A percentile compares a stretch with the other conserved stretches of the same genome.
Evolutionary conservation across 2,329 filamentous ascomycete genomes (phyloP).

Genomic region (Pyrenophora graminea): DNA sequence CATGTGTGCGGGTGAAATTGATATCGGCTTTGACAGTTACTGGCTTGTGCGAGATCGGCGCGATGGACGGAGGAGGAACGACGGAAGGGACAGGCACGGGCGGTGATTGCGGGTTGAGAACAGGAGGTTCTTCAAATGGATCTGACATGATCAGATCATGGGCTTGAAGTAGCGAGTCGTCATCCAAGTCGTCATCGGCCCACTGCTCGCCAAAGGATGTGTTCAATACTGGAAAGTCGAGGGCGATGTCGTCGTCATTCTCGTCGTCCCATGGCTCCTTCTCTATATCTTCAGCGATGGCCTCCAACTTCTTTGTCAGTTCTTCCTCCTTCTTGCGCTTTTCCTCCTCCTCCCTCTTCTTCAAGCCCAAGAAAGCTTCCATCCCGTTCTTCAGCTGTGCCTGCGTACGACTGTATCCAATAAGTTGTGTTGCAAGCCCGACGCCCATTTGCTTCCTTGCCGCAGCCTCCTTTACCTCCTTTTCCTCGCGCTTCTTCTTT

Average conservation of each 20-base stretch:
- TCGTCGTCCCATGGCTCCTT: slow-evolving; percentile 42
- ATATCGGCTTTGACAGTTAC: slow-evolving; percentile 17
- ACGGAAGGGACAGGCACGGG: slow-evolving; percentile 2
- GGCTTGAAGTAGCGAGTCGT: slow-evolving; percentile 37
- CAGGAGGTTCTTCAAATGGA: slow-evolving; percentile 18
- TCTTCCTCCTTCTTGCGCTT: slow-evolving; percentile 24
- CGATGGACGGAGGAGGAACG: neutral
- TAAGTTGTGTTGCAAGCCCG: slow-evolving; percentile 45
- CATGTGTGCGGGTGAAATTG: slow-evolving; percentile 35
- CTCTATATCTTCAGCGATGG: slow-evolving; percentile 27
- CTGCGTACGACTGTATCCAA: slow-evolving; percentile 47
- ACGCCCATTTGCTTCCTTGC: slow-evolving; percentile 37
- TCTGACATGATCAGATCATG: slow-evolving; percentile 37
- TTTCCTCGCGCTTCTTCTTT: slow-evolving; percentile 39
- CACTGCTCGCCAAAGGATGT: slow-evolving; percentile 20
- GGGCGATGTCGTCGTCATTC: slow-evolving; percentile 10
- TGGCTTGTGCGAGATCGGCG: slow-evolving; percentile 1
- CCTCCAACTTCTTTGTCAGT: slow-evolving; percentile 27
- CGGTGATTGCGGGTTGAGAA: neutral
- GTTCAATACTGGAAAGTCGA: slow-evolving; percentile 17
- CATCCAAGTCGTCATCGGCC: slow-evolving; percentile 40
- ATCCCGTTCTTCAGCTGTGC: slow-evolving; percentile 45
- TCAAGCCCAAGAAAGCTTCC: slow-evolving; percentile 42
- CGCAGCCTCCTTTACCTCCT: slow-evolving; percentile 38
- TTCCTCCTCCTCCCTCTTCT: slow-evolving; percentile 29